phyloP scores from a whole-genome alignment of 768 basidiomycete genomes.

The Punctularia strigosozonata region DNA sequence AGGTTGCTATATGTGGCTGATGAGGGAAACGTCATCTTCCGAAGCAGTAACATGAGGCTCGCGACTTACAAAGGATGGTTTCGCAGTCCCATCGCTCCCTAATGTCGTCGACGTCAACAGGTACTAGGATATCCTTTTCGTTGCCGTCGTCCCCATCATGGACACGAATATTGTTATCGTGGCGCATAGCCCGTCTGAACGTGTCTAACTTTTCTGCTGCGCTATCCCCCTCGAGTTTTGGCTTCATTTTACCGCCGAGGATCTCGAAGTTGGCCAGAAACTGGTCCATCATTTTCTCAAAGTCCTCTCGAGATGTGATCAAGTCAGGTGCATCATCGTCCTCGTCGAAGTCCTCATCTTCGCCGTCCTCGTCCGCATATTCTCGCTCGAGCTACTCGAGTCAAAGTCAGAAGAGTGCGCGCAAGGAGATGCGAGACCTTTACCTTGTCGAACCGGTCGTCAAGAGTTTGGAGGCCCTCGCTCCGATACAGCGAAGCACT shows the following conservation, averaged over 20 bases:
- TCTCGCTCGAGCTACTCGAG: slow-evolving; percentile 63
- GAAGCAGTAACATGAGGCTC: background rate
- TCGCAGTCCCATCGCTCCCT: slow-evolving; percentile 93
- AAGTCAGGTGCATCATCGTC: slow-evolving; percentile 61
- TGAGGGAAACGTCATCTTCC: slow-evolving; percentile 2
- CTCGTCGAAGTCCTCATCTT: slow-evolving; percentile 24
- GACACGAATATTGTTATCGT: slow-evolving; percentile 43
- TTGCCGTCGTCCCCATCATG: slow-evolving; percentile 34
- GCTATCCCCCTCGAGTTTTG: slow-evolving; percentile 58
- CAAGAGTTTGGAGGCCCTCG: slow-evolving; percentile 75
- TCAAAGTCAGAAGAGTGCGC: background rate
- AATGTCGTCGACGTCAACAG: slow-evolving; percentile 34
- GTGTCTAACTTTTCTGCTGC: slow-evolving; percentile 73
- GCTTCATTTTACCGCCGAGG: slow-evolving; percentile 76
- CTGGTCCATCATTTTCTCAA: slow-evolving; percentile 84
- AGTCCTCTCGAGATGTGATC: slow-evolving; percentile 78
- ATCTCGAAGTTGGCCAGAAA: slow-evolving; percentile 90
- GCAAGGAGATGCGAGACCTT: slow-evolving; percentile 9
- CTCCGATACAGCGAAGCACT: slow-evolving; percentile 94
- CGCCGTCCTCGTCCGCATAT: slow-evolving; percentile 49
- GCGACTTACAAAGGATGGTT: slow-evolving; percentile 75
- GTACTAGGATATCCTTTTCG: slow-evolving; percentile 30
- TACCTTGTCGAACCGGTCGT: slow-evolving; percentile 92
- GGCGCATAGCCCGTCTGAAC: slow-evolving; percentile 68
- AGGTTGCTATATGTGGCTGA: slow-evolving; percentile 93